phyloP scores from a whole-genome alignment of 495 filamentous ascomycete genomes.

The Baudoinia panamericana region DNA sequence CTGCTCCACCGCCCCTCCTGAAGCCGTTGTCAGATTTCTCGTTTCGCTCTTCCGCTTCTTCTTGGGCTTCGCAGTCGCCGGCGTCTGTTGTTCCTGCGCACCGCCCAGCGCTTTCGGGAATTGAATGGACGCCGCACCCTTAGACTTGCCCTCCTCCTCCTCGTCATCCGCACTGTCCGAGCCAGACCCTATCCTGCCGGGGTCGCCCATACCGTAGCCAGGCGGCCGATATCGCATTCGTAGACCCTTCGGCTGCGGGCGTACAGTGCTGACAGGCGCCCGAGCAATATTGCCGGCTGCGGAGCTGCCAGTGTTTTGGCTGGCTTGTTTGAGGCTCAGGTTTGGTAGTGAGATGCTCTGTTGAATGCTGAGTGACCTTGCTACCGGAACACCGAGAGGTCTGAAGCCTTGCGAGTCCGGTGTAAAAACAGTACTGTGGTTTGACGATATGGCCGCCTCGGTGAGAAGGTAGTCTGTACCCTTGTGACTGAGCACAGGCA shows the following conservation, averaged over 20 bases:
- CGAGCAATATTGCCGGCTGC: conserved; percentile 32
- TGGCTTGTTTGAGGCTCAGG: conserved; percentile 25
- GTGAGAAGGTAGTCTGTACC: conserved; percentile 37
- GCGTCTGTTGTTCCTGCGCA: too few species aligned
- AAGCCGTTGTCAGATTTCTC: too few species aligned
- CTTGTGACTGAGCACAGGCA: conserved; percentile 28
- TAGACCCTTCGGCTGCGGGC: conserved; percentile 44
- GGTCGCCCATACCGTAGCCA: conserved; percentile 4
- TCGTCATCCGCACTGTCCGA: conserved; percentile 3
- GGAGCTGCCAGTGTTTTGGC: conserved; percentile 25
- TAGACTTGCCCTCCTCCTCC: neutral
- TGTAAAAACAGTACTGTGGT: neutral
- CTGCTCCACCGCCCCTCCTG: too few species aligned
- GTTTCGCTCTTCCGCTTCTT: too few species aligned
- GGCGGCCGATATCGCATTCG: conserved; percentile 46
- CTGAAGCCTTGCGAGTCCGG: conserved; percentile 6
- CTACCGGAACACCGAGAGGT: neutral
- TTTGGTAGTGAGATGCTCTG: conserved; percentile 27
- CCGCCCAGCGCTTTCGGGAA: too few species aligned
- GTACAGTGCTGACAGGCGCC: conserved; percentile 23
- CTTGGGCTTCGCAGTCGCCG: too few species aligned
- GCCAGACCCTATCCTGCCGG: conserved; percentile 8
- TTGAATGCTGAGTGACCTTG: conserved; percentile 21
- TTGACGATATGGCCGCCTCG: conserved; percentile 23
- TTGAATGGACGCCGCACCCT: neutral